Evolutionary conservation across 2,329 filamentous ascomycete species (phyloP).

Genomic region (Emmonsiellopsis sp.): DNA sequence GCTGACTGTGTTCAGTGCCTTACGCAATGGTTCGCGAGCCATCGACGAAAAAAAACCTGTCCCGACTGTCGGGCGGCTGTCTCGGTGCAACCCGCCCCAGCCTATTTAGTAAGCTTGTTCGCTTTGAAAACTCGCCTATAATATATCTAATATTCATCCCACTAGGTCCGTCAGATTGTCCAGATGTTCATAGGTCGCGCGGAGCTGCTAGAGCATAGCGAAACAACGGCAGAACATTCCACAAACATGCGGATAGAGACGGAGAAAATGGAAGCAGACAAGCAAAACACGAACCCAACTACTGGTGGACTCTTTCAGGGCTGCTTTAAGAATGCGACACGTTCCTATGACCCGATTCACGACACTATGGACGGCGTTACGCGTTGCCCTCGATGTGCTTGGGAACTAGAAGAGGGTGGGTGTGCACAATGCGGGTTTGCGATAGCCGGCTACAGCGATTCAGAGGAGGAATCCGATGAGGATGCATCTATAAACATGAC

Average conservation of each 20-base stretch:
- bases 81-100: constrained; percentile 50
- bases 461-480: constrained; percentile 25
- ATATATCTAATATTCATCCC: constrained; percentile 2
- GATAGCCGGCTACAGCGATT: constrained; percentile 39
- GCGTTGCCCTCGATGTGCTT: constrained; percentile 53
- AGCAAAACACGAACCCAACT: constrained; percentile 38
- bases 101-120: constrained; percentile 45
- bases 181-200: constrained; percentile 50
- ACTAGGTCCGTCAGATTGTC: constrained; percentile 54
- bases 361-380: constrained; percentile 52
- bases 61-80: constrained; percentile 57
- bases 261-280: constrained; percentile 51
- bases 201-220: constrained; percentile 53
- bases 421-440: constrained; percentile 49
- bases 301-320: constrained; percentile 56
- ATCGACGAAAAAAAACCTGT: constrained; percentile 53
- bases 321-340: constrained; percentile 36
- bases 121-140: not conserved
- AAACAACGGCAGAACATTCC: constrained; percentile 53
- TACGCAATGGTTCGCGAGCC: constrained; percentile 45
- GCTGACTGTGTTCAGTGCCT: constrained; percentile 40
- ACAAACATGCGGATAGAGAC: constrained; percentile 51
- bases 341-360: constrained; percentile 34
- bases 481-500: constrained; percentile 22
- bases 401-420: constrained; percentile 53